These are phyloP conservation scores for Fomitopsis schrenkii DNA, from an alignment of 1,284 basidiomycete genomes.

Conservation along the genomic window DNA sequence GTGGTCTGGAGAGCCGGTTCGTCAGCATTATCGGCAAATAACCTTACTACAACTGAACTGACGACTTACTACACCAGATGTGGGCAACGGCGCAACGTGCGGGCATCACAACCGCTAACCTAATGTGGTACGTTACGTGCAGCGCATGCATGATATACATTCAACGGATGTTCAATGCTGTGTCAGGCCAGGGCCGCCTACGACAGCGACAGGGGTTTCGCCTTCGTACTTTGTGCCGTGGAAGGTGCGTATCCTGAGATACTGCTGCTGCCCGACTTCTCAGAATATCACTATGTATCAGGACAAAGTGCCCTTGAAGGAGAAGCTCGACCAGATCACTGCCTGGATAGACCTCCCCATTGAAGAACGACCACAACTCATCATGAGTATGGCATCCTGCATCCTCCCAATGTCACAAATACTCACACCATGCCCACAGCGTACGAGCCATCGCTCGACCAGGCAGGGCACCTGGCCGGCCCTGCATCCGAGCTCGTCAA, in stretches of 20 bases:
- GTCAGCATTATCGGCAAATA: conserved; percentile 19
- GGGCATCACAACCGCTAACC: conserved; percentile 74
- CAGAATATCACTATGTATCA: conserved; percentile 20
- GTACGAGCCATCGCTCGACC: conserved; percentile 76
- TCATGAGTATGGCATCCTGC: conserved; percentile 52
- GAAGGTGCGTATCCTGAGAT: conserved; percentile 40
- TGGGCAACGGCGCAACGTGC: conserved; percentile 83
- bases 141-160: background rate
- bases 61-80: conserved; percentile 46
- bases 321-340: conserved; percentile 73
- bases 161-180: background rate
- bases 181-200: conserved; percentile 78
- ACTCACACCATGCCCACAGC: conserved; percentile 33
- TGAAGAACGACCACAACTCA: conserved; percentile 69
- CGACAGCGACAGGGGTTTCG: conserved; percentile 57
- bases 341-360: conserved; percentile 75
- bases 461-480: conserved; percentile 78
- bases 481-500: conserved; percentile 73
- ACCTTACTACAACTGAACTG: background rate
- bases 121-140: conserved; percentile 72
- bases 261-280: too few species aligned
- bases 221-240: conserved; percentile 78
- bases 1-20: conserved; percentile 87
- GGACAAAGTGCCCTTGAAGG: conserved; percentile 57
- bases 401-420: background rate